Base-by-base conservation (phyloP, 2,329 filamentous ascomycete genomes). In the Ophiostoma quercus region DNA sequence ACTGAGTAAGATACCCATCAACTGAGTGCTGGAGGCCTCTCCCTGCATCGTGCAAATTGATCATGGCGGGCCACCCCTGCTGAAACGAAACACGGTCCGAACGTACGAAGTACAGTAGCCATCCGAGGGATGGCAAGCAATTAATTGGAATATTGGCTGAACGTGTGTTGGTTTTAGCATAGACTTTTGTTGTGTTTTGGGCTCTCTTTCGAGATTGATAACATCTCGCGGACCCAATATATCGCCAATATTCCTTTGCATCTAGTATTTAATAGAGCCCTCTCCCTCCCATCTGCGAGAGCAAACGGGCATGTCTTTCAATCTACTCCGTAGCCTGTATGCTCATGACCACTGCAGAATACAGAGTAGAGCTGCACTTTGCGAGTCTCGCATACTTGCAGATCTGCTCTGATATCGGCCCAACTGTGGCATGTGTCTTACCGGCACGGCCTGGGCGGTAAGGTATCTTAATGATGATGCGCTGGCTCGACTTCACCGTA, bases 11-110 rank as follows among this genome's bases (percentile, higher is more conserved):
- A 29, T 29, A 9, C n/a, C 4, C n/a, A 11, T 25, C n/a, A 6
- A 25, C 51, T 25, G 22, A 25, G n/a, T 57, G 22, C 51, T 57
- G 51, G 51, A 57, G 51, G 51, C 51, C 51, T 57, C 51, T 57
- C 51, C 51, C 12, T 57, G 22, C 51, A 12, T 57, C 43, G 22
- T 57, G n/a, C 11, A 19, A n/a, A 19, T 16, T 47, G 43, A 19
- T 19, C 7, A 47, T 7, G 16, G 43, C 43, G 19, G 43, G 7
- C 43, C 19, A 47, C 16, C 41, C 43, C 43, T 47, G 43, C 43
- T 47, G 43, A 47, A n/a, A 47, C 43, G 43, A 47, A 47, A 47
- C 43, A 47, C 43, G 43, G 43, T n/a, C 43, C 16, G 11, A 19
- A 19, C 19, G 43, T 47, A n/a, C n/a, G n/a, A n/a, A n/a, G n/a